A percentile compares a stretch with the other conserved stretches of the same genome.
Evolutionary conservation across 176 grass and related monocot genomes (phyloP).

Genomic region (Bonia amplexicaulis): DNA sequence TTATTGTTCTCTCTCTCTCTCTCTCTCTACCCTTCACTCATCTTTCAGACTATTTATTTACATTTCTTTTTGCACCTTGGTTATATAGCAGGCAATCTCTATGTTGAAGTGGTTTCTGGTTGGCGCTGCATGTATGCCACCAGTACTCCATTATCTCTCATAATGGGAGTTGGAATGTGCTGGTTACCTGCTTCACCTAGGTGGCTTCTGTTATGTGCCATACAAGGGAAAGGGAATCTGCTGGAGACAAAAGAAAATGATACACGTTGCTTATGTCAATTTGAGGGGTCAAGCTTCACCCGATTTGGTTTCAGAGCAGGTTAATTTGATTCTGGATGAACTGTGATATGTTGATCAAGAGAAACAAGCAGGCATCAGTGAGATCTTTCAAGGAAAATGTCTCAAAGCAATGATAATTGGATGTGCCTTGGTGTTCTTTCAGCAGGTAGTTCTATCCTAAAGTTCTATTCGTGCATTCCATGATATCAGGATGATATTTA

Average conservation of each 20-base stretch:
- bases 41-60: conserved; percentile 14
- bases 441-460: too few species aligned
- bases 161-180: conserved; percentile 87
- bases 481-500: too few species aligned
- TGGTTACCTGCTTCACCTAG: conserved; percentile 80
- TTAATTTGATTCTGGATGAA: conserved; percentile 73
- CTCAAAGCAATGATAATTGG: too few species aligned
- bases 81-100: conserved; percentile 67
- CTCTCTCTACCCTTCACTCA: background rate
- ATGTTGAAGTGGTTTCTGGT: conserved; percentile 63
- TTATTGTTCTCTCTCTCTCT: background rate
- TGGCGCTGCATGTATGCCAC: conserved; percentile 91
- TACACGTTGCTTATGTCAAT: conserved; percentile 61
- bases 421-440: too few species aligned
- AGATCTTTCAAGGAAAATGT: too few species aligned
- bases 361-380: too few species aligned
- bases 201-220: conserved; percentile 93
- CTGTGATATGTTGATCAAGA: conserved; percentile 52
- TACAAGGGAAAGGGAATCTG: conserved; percentile 70
- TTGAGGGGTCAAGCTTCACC: conserved; percentile 61
- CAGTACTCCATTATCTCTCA: conserved; percentile 56
- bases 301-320: conserved; percentile 46
- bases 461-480: too few species aligned
- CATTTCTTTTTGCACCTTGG: conserved; percentile 62
- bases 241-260: conserved; percentile 63